Evolutionary conservation across 2,329 filamentous ascomycete species (phyloP).

Genomic region (Myriosclerotinia curreyana): DNA sequence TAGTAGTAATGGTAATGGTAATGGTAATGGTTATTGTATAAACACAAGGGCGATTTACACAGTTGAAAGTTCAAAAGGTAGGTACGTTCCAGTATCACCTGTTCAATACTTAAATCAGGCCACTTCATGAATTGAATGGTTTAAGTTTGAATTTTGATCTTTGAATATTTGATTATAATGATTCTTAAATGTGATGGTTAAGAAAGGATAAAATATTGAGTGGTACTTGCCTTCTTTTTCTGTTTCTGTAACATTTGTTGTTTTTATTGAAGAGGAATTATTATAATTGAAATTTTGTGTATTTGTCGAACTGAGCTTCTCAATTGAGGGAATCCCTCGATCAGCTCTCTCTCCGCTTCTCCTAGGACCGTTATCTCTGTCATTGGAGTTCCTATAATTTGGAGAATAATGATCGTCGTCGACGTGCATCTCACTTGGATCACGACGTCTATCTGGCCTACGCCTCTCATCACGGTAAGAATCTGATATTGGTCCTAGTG

Average conservation of each 20-base stretch:
- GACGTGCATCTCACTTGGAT: neutral
- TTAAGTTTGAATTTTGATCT: too few species aligned
- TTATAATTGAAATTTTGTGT: neutral
- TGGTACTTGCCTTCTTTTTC: slow-evolving; percentile 1
- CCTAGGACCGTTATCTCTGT: neutral
- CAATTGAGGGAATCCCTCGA: neutral
- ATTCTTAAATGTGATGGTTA: neutral
- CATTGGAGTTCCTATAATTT: neutral
- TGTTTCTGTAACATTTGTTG: neutral
- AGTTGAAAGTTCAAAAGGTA: too few species aligned
- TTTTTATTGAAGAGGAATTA: neutral
- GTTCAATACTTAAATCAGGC: too few species aligned
- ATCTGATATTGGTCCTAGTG: neutral
- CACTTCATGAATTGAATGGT: too few species aligned
- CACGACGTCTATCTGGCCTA: neutral
- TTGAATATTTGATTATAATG: too few species aligned
- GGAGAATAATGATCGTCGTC: neutral
- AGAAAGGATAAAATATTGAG: neutral
- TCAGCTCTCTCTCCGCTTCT: neutral
- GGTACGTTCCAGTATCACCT: too few species aligned
- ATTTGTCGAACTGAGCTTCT: slow-evolving; percentile 5
- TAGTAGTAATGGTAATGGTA: too few species aligned
- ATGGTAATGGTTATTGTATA: neutral
- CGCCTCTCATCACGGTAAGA: neutral
- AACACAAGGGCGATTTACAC: neutral